Evolutionary conservation across 2,329 filamentous ascomycete species (phyloP).

Genomic region (Orbilia brochopaga): DNA sequence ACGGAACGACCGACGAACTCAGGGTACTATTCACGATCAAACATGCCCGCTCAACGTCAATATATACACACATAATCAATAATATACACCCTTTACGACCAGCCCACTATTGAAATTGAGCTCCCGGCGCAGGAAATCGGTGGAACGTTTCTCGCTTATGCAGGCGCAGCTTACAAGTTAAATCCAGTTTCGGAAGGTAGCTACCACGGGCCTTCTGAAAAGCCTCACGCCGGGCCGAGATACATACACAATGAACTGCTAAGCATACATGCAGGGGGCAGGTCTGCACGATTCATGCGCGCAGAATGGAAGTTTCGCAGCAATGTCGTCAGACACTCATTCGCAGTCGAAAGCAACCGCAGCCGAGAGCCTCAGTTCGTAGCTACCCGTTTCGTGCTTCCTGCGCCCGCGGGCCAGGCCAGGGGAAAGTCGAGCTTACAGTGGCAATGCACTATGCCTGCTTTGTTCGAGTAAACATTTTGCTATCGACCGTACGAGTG

Average conservation of each 20-base stretch:
- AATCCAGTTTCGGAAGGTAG: slow-evolving; percentile 3
- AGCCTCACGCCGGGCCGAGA: not conserved
- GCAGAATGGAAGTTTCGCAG: no score
- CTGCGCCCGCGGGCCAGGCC: no score
- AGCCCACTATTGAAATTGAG: not conserved
- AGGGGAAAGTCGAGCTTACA: slow-evolving; percentile 4
- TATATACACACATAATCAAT: no score
- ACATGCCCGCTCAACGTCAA: no score
- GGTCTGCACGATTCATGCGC: not conserved
- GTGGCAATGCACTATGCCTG: not conserved
- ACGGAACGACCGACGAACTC: no score
- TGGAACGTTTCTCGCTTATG: slow-evolving; percentile 7
- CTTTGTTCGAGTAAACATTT: not conserved
- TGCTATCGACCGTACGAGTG: not conserved
- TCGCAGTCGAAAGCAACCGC: slow-evolving; percentile 8
- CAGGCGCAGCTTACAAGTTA: not conserved
- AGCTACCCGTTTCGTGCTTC: not conserved
- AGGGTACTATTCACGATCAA: no score
- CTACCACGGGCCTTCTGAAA: not conserved
- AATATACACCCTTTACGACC: not conserved
- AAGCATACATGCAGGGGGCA: no score
- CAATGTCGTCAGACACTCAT: not conserved
- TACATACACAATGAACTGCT: not conserved
- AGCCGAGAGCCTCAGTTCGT: slow-evolving; percentile 28
- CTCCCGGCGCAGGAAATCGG: not conserved